phyloP scores from a whole-genome alignment of 495 filamentous ascomycete genomes.

The Podospora appendiculata region DNA sequence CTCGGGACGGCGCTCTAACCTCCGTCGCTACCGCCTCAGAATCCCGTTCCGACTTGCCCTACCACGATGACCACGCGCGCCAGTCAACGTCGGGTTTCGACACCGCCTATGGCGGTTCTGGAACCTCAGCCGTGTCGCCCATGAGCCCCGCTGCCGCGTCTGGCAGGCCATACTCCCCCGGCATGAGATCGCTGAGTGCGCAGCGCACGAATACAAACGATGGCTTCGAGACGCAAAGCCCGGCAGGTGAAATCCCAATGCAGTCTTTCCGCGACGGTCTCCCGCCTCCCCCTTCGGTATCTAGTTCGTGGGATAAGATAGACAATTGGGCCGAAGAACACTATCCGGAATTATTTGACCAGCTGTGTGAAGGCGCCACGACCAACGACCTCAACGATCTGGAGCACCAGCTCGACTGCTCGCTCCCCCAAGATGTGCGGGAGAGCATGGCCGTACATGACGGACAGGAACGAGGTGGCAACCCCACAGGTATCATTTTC shows the following conservation, averaged over 20 bases:
- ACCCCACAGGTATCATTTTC: constrained; percentile 89
- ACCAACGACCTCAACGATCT: constrained; percentile 94
- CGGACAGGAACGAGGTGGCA: constrained; percentile 88
- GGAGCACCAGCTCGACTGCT: constrained; percentile 93
- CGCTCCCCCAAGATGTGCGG: constrained; percentile 84
- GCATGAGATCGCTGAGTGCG: constrained; percentile 68
- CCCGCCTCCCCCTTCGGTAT: constrained; percentile 79
- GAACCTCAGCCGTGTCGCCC: constrained; percentile 38
- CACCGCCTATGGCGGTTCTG: constrained; percentile 32
- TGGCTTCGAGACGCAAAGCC: constrained; percentile 56
- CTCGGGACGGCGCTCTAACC: constrained; percentile 60
- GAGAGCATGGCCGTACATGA: constrained; percentile 90
- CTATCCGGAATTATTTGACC: constrained; percentile 89
- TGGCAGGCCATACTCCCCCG: constrained; percentile 79
- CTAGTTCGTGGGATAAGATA: constrained; percentile 88
- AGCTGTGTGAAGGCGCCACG: constrained; percentile 84
- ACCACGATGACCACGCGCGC: constrained; percentile 56
- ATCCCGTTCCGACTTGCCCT: constrained; percentile 68
- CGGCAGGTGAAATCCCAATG: constrained; percentile 83
- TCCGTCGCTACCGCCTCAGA: constrained; percentile 73
- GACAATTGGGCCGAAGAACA: constrained; percentile 91
- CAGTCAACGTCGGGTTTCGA: constrained; percentile 47
- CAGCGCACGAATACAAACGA: constrained; percentile 51
- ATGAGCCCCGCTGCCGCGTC: constrained; percentile 46
- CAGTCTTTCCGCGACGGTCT: constrained; percentile 90